Base-by-base conservation (phyloP, 1,284 basidiomycete species). In the Psilocybe mexicana region DNA sequence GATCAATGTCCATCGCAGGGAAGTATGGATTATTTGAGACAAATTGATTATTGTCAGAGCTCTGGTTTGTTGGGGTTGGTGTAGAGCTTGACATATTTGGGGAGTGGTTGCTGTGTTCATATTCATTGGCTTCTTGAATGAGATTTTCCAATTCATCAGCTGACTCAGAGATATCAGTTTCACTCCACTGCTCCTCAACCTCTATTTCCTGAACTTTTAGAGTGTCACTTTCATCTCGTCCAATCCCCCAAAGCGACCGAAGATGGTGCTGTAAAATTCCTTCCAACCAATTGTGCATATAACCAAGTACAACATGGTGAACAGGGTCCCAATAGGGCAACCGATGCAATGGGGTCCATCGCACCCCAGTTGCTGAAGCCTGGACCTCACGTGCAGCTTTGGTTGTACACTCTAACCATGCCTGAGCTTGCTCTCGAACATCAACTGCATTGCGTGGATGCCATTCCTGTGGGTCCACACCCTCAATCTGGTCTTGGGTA, bases 281-380 rank as follows among this genome's bases (percentile, higher is more conserved):
- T 53, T 72, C 70, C 26, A 70, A 36, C 69, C 70, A 74, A 50
- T 72, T 72, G 57, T 73, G 72, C 68, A 74, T 71, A 40, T 67
- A 62, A 11, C 72, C 71, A 7, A 74, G 62, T 25, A 74, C 45
- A 26, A 62, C 61, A 62, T 72, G 68, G 12, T 61, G 49, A 11
- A 73, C 70, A 36, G 70, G 70, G 51, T 73, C 70, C 57, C 70
- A 65, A 51, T 71, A 70, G 35, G 59, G 48, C 4, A 74, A 59
- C 36, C 61, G 35, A 30, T 70, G 69, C 6, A 74, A 52, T 33
- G 70, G 59, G 42, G 69, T 66, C 67, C 69, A 70, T 3, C 66
- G 65, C 2, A 74, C 68, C 48, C 71, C 70, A 55, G 54, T 66
- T 55, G 50, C 43, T 30, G 55, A 62, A 18, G 51, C 60, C n/a